Evolutionary conservation across 1,139 yeast species (phyloP).

Genomic region (Kluyveromyces sp.): DNA sequence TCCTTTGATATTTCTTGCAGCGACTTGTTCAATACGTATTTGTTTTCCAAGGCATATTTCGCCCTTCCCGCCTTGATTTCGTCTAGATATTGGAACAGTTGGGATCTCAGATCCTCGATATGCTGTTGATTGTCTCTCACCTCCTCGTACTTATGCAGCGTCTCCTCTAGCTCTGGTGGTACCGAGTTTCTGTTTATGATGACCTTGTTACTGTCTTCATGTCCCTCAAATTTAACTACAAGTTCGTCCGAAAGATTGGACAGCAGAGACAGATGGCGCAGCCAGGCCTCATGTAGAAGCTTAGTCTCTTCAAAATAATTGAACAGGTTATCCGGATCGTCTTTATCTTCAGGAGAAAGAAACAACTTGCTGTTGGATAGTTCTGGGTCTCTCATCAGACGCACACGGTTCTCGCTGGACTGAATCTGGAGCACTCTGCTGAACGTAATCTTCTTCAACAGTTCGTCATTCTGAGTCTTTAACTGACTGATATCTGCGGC

Average conservation of each 20-base stretch:
- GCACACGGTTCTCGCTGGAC: constrained; percentile 10
- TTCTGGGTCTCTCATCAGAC: constrained; percentile 10
- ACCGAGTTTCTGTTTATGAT: constrained; percentile 22
- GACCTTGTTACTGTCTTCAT: constrained; percentile 15
- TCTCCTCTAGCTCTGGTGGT: constrained; percentile 17
- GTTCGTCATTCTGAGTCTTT: background rate
- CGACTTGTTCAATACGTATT: constrained; percentile 22
- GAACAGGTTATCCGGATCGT: constrained; percentile 8
- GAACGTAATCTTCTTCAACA: constrained; percentile 9
- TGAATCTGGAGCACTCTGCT: constrained; percentile 8
- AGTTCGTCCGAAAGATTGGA: constrained; percentile 25
- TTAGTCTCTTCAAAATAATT: constrained; percentile 8
- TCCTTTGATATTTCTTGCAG: constrained; percentile 21
- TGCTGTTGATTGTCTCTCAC: constrained; percentile 15
- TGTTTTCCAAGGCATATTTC: constrained; percentile 26
- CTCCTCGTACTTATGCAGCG: constrained; percentile 18
- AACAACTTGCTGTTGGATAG: constrained; percentile 11
- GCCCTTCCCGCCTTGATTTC: constrained; percentile 29
- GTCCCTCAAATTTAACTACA: constrained; percentile 22
- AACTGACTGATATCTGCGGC: constrained; percentile 7
- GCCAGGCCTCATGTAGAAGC: constrained; percentile 6
- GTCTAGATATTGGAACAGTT: constrained; percentile 22
- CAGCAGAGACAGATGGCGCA: constrained; percentile 25
- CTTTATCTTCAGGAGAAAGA: constrained; percentile 3
- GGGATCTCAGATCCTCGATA: constrained; percentile 12